Percentiles rank a stretch among this genome's conserved stretches.
These are phyloP conservation scores for Macadamia integrifolia DNA, from an alignment of 164 flowering plant genomes.

Conservation along the genomic window DNA sequence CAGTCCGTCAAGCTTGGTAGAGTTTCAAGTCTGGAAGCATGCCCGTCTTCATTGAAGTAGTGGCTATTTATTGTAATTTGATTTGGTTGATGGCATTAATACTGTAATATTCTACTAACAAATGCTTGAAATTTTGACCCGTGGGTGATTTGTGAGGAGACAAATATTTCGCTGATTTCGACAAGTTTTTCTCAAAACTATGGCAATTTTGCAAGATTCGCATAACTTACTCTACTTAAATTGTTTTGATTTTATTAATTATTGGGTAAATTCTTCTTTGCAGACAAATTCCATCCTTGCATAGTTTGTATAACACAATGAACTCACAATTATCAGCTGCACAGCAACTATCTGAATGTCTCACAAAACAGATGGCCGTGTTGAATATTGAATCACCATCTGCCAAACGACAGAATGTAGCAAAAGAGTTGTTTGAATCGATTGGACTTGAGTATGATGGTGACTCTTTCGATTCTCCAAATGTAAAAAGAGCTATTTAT, in stretches of 20 bases:
- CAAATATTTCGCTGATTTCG: too few species aligned
- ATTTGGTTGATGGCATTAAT: background rate
- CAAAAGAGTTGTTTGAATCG: slow-evolving; percentile 73
- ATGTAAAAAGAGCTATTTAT: slow-evolving; percentile 22
- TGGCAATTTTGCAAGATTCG: background rate
- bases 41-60: background rate
- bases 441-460: slow-evolving; percentile 70
- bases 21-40: too few species aligned
- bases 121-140: too few species aligned
- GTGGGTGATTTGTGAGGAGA: too few species aligned
- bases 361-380: slow-evolving; percentile 75
- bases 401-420: slow-evolving; percentile 36
- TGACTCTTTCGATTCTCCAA: slow-evolving; percentile 57
- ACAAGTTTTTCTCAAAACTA: too few species aligned
- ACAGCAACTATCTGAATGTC: slow-evolving; percentile 77
- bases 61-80: background rate
- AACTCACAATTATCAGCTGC: slow-evolving; percentile 79
- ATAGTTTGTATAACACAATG: slow-evolving; percentile 65
- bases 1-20: too few species aligned
- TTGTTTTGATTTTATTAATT: background rate
- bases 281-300: slow-evolving; percentile 62
- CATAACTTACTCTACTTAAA: too few species aligned
- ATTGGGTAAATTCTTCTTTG: slow-evolving; percentile 14
- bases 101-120: background rate
- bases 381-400: slow-evolving; percentile 57